A percentile compares a stretch with the other conserved stretches of the same genome.
Evolutionary conservation across 2,329 filamentous ascomycete genomes (phyloP).

Genomic region (Xylariaceae sp.): DNA sequence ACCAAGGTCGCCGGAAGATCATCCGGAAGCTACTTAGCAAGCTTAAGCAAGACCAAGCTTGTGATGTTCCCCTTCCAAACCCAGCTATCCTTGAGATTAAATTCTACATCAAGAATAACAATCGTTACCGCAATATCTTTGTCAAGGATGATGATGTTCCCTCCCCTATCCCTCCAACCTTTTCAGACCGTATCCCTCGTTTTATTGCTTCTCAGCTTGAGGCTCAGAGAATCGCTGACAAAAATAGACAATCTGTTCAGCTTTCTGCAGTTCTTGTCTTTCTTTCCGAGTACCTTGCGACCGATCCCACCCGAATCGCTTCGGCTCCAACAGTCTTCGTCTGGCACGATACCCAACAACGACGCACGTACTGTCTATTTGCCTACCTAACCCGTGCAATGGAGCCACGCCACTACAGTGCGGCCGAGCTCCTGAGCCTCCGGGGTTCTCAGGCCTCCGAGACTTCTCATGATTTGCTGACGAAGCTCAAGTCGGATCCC

Average conservation of each 20-base stretch:
- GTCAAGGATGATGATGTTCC: background rate
- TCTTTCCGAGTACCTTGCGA: slow-evolving; percentile 25
- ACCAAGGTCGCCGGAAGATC: slow-evolving; percentile 23
- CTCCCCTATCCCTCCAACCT: background rate
- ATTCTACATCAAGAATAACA: slow-evolving; percentile 32
- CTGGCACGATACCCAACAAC: slow-evolving; percentile 45
- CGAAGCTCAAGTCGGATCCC: slow-evolving; percentile 40
- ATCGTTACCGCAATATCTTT: slow-evolving; percentile 23
- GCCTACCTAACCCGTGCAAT: slow-evolving; percentile 50
- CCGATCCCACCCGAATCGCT: slow-evolving; percentile 22
- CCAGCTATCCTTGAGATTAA: slow-evolving; percentile 38
- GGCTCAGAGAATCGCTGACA: slow-evolving; percentile 47
- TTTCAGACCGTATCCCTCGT: slow-evolving; percentile 37
- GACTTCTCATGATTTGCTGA: slow-evolving; percentile 17
- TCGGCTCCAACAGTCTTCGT: slow-evolving; percentile 49
- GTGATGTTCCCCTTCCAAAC: slow-evolving; percentile 35
- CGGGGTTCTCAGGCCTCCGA: slow-evolving; percentile 30
- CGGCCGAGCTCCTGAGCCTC: slow-evolving; percentile 54
- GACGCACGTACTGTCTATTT: slow-evolving; percentile 51
- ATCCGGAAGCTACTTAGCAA: slow-evolving; percentile 28
- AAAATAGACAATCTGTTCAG: slow-evolving; percentile 38
- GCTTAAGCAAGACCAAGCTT: slow-evolving; percentile 35
- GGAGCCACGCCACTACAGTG: slow-evolving; percentile 52
- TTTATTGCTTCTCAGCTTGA: slow-evolving; percentile 52
- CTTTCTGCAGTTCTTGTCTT: slow-evolving; percentile 44